Evolutionary conservation across 1,284 basidiomycete species (phyloP), one percentile per base, ranked within the genome.

Genomic region (Cutaneotrichosporon curvatum): DNA sequence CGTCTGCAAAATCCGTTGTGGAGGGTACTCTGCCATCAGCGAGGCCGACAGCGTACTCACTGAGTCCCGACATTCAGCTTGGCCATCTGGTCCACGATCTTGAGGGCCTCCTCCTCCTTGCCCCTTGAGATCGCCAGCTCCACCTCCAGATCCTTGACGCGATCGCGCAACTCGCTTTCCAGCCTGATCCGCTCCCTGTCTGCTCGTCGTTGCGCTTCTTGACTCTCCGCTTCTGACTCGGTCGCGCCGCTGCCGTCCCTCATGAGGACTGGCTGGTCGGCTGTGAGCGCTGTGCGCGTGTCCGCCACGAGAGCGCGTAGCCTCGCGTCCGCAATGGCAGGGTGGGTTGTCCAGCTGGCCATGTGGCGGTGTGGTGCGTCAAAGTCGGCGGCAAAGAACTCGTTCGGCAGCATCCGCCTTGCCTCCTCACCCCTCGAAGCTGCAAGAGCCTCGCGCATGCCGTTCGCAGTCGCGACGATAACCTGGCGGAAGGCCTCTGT

Each of bases 381-480:
- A 28, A 28, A 28, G 25, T 28, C 25, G 5, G 32, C 32, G 9
- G 32, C 32, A 40, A 51, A 43, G 34, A 54, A 54, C 15, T 51
- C 43, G 33, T 38, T 40, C 8, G 45, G 28, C 19, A 50, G 31
- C 2, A 46, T 23, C 1, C 37, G 41, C 2, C 43, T 37, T 2
- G 41, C 14, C 14, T 54, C 48, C 15, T 30, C 36, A 1, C 52
- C 52, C 18, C 21, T 18, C 4, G 37, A 33, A 1, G 40, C 53
- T 0, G 68, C 63, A 9, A 70, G 45, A 22, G 84, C 71, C 19
- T 75, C 73, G 57, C 82, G 80, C 20, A 86, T 67, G 50, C 82
- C 81, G 59, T 88, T 88, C 16, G 82, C 81, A 4, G 81, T 75
- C 25, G 78, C 76, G 25, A 90, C 65, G 2, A 87, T 67, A n/a